phyloP scores from a whole-genome alignment of 176 grass and related monocot species.

The Canna indica region DNA sequence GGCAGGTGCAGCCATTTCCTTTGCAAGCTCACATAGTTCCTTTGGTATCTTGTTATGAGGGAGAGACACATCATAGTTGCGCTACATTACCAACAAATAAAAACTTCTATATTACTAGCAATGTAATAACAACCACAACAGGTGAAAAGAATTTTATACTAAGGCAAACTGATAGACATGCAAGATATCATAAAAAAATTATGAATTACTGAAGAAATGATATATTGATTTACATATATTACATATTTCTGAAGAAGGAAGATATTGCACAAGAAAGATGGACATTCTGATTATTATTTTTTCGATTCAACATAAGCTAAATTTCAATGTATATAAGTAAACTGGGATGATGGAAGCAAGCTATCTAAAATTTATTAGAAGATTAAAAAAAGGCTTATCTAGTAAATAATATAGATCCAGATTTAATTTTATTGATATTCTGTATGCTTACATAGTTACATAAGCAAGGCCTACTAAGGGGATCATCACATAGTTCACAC shows the following conservation, averaged over 20 bases:
- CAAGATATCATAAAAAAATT: background rate
- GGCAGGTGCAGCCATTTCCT: constrained; percentile 63
- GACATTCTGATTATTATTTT: background rate
- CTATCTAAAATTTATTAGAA: background rate
- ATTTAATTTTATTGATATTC: background rate
- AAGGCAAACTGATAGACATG: background rate
- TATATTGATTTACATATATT: too few species aligned
- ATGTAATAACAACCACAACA: constrained; percentile 3
- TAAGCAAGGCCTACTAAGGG: too few species aligned
- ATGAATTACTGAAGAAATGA: background rate
- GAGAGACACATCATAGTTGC: constrained; percentile 78
- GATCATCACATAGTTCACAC: too few species aligned
- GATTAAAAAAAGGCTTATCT: background rate
- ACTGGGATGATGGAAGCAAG: background rate
- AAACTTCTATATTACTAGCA: constrained; percentile 3
- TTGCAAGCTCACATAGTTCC: constrained; percentile 42
- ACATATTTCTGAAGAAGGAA: too few species aligned
- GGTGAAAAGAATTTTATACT: background rate
- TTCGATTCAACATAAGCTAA: background rate
- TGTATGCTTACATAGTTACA: background rate
- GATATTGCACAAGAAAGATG: too few species aligned
- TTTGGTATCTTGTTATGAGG: constrained; percentile 72
- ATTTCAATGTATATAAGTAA: background rate
- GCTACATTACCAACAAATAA: constrained; percentile 33
- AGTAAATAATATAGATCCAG: background rate